Conservation (phyloP, 176 grass and related monocot species). For the Avena eriantha region DNA sequence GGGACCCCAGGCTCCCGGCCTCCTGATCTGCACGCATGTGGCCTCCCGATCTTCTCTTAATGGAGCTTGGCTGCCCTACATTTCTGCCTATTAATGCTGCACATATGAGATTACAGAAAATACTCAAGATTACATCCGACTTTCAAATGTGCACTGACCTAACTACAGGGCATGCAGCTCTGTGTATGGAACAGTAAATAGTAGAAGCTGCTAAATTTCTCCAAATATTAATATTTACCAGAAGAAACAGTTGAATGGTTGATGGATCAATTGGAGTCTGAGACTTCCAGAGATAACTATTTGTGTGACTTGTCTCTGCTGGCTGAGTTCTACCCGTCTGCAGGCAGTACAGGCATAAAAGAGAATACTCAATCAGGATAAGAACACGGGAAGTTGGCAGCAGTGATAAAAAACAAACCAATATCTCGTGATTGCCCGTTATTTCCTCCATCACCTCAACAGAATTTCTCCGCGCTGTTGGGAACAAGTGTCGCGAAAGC, state of each 20-base stretch:
- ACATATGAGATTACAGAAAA: no score
- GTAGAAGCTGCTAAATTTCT: conserved; percentile 22
- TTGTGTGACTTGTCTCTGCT: conserved; percentile 16
- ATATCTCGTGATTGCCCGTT: conserved; percentile 86
- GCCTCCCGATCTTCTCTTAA: no score
- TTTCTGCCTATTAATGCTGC: no score
- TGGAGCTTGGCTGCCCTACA: no score
- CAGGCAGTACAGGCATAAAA: conserved; percentile 24
- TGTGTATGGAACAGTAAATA: not conserved
- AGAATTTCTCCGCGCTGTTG: conserved; percentile 90
- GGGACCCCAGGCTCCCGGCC: no score
- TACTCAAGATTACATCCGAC: not conserved
- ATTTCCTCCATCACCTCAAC: conserved; percentile 87
- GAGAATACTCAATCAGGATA: conserved; percentile 20
- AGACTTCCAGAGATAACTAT: no score
- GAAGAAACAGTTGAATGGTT: no score
- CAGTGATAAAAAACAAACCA: conserved; percentile 59
- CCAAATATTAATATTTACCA: not conserved
- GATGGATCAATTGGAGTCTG: no score
- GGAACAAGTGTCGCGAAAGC: no score
- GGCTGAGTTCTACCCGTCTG: conserved; percentile 55
- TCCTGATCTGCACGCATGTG: no score
- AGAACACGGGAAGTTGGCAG: conserved; percentile 13
- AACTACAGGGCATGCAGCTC: not conserved
- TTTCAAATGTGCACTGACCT: not conserved